A percentile compares a stretch with the other conserved stretches of the same genome.
Conservation (phyloP, 805 yeast species). For the Dipodascus geniculatus region DNA sequence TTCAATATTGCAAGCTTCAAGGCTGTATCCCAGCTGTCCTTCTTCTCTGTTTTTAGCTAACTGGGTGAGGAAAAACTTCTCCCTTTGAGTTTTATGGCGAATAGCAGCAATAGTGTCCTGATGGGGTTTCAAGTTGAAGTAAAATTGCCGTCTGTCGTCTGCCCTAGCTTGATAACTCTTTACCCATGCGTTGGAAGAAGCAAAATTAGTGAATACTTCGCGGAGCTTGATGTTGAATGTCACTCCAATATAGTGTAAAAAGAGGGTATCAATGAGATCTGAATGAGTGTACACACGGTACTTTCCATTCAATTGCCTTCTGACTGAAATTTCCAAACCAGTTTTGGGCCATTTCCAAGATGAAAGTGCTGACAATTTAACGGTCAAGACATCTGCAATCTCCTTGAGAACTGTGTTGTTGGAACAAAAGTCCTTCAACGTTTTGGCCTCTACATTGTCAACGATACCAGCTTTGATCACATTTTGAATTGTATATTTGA, state of each 20-base stretch:
- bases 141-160: neutral
- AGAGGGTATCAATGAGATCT: neutral
- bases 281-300: neutral
- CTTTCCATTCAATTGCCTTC: neutral
- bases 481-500: neutral
- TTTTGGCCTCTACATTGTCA: neutral
- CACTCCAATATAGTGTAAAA: neutral
- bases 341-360: neutral
- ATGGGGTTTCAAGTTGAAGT: neutral
- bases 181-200: neutral
- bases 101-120: neutral
- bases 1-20: neutral
- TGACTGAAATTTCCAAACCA: neutral
- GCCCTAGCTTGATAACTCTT: neutral
- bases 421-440: neutral
- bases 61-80: neutral
- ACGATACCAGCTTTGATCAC: neutral
- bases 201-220: neutral
- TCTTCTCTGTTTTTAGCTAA: neutral
- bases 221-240: neutral
- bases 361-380: neutral
- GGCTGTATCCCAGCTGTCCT: neutral
- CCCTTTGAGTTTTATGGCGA: neutral
- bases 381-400: neutral
- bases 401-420: neutral